Conservation (phyloP, 2,329 filamentous ascomycete genomes). For the Bertia moriformis region DNA sequence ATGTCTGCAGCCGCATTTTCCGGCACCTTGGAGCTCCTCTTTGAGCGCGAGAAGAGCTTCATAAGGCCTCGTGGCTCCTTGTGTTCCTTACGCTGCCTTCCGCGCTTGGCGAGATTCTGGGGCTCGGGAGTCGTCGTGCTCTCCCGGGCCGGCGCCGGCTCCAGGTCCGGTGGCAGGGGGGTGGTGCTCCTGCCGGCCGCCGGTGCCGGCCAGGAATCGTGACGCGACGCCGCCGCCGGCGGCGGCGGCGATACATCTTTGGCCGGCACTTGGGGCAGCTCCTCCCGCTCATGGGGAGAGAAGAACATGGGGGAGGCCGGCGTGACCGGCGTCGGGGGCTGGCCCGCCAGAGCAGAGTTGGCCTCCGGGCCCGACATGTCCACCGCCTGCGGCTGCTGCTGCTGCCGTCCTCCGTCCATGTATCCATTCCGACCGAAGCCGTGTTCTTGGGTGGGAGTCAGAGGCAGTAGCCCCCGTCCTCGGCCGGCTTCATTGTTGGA, state of each 20-base stretch:
- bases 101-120: slow-evolving; percentile 22
- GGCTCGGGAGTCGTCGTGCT: slow-evolving; percentile 24
- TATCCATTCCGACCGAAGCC: slow-evolving; percentile 11
- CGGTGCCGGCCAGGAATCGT: too few relatives aligned
- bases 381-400: slow-evolving; percentile 12
- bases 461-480: slow-evolving; percentile 47
- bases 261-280: slow-evolving; percentile 17
- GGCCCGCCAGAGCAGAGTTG: slow-evolving; percentile 5
- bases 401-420: slow-evolving; percentile 12
- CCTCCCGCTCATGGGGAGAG: slow-evolving; percentile 17
- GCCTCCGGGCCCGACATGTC: too few relatives aligned
- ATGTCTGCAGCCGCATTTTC: slow-evolving; percentile 35
- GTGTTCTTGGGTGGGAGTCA: slow-evolving; percentile 24
- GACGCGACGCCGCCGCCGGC: slow-evolving; percentile 14
- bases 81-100: slow-evolving; percentile 39
- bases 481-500: slow-evolving; percentile 43
- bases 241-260: slow-evolving; percentile 8
- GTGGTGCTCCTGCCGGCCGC: slow-evolving; percentile 17
- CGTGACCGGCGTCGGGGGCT: slow-evolving; percentile 3
- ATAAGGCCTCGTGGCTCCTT: slow-evolving; percentile 33
- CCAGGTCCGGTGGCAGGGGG: slow-evolving; percentile 21
- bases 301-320: slow-evolving; percentile 8
- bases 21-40: slow-evolving; percentile 39
- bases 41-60: slow-evolving; percentile 51
- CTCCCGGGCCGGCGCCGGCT: slow-evolving; percentile 20